Evolutionary conservation across 2,329 filamentous ascomycete genomes (phyloP).

Genomic region (Pestalotiopsis sp.): DNA sequence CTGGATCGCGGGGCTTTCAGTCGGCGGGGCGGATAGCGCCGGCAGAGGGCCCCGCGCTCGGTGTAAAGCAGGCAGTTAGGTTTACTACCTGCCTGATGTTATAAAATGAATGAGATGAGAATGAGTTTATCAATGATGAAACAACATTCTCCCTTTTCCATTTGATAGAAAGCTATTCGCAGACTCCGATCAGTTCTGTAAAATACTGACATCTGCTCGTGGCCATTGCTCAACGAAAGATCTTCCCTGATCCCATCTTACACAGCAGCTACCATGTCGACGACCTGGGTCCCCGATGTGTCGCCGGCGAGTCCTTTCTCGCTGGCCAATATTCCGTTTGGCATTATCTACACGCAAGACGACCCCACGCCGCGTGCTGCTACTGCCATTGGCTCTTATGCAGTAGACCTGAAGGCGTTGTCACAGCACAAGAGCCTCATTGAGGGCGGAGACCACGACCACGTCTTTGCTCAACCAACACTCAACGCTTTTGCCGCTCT

Average conservation of each 20-base stretch:
- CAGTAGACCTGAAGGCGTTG: conserved; percentile 64
- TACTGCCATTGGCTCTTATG: conserved; percentile 73
- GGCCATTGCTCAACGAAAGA: not conserved
- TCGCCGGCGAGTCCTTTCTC: conserved; percentile 61
- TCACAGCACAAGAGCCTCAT: conserved; percentile 19
- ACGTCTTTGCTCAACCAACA: conserved; percentile 65
- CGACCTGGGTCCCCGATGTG: conserved; percentile 34
- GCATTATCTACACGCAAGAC: conserved; percentile 70
- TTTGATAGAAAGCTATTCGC: not conserved
- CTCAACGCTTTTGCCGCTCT: conserved; percentile 76
- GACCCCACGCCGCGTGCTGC: conserved; percentile 63
- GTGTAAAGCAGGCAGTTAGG: not conserved
- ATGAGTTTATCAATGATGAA: not conserved
- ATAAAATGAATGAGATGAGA: not conserved
- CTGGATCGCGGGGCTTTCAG: not conserved
- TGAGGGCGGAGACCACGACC: conserved; percentile 35
- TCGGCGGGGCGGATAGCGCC: conserved; percentile 3
- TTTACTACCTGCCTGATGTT: not conserved
- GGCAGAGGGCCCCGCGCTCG: not conserved
- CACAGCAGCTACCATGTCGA: not conserved
- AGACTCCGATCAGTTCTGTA: not conserved
- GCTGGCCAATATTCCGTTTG: conserved; percentile 80
- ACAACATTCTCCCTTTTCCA: not conserved
- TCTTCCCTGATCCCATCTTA: no score
- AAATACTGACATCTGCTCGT: not conserved